phyloP scores from a whole-genome alignment of 176 grass and related monocot genomes.

The Puya raimondii region DNA sequence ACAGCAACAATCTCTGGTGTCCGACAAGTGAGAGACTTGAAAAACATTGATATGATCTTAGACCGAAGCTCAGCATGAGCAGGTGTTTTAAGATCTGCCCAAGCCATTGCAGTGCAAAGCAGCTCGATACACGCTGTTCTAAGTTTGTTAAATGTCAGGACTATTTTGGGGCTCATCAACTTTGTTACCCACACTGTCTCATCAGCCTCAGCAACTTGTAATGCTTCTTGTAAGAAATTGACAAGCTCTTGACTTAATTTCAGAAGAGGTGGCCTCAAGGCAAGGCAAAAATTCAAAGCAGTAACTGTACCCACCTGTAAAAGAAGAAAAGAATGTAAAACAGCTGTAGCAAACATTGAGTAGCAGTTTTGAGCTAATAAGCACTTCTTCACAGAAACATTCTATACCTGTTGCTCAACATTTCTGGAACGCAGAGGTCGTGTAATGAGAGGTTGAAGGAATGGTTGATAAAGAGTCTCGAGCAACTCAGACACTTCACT shows the following conservation, averaged over 20 bases:
- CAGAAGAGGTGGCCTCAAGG: slow-evolving; percentile 88
- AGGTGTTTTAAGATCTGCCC: slow-evolving; percentile 84
- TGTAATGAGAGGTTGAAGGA: slow-evolving; percentile 88
- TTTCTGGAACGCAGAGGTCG: slow-evolving; percentile 76
- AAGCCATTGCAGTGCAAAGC: slow-evolving; percentile 98
- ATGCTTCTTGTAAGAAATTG: slow-evolving; percentile 96
- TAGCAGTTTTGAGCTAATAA: slow-evolving; percentile 3
- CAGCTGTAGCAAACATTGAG: background rate
- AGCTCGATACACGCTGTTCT: slow-evolving; percentile 95
- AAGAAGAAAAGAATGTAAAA: slow-evolving; percentile 14
- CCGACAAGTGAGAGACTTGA: slow-evolving; percentile 91
- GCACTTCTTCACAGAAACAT: slow-evolving; percentile 9
- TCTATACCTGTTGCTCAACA: slow-evolving; percentile 82
- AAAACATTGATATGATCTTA: slow-evolving; percentile 99
- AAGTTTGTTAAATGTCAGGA: slow-evolving; percentile 84
- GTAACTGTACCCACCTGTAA: slow-evolving; percentile 94
- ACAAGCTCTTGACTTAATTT: slow-evolving; percentile 82
- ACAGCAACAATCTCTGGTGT: slow-evolving; percentile 92
- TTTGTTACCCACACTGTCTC: slow-evolving; percentile 95
- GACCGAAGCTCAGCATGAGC: slow-evolving; percentile 73
- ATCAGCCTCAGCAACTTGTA: slow-evolving; percentile 99
- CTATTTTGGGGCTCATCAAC: slow-evolving; percentile 89
- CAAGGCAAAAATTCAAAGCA: slow-evolving; percentile 92
- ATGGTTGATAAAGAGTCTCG: slow-evolving; percentile 68
- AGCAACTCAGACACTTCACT: slow-evolving; percentile 98